Evolutionary conservation across 2,329 filamentous ascomycete genomes (phyloP), one percentile per base, ranked within the genome.

Genomic region (Diatrype stigma): DNA sequence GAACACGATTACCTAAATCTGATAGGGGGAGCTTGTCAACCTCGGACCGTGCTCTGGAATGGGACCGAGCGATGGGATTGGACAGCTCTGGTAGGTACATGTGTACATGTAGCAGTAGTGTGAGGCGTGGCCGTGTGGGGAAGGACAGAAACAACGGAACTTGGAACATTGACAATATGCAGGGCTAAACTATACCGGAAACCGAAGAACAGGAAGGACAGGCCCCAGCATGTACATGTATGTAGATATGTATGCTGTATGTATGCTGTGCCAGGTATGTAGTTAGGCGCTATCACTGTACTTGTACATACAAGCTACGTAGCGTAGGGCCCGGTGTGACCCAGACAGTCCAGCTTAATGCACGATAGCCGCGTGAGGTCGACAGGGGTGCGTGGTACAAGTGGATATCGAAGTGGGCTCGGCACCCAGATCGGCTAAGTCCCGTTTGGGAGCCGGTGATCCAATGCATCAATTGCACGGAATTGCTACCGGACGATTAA

Each of bases 281-380:
- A n/a, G n/a, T n/a, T n/a, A n/a, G n/a, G n/a, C n/a, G n/a, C n/a
- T n/a, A n/a, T n/a, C n/a, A n/a, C n/a, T n/a, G n/a, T n/a, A n/a
- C n/a, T n/a, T n/a, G n/a, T n/a, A n/a, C n/a, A n/a, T n/a, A n/a
- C n/a, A n/a, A n/a, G n/a, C n/a, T n/a, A n/a, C n/a, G n/a, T n/a
- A 40, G 30, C 46, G 19, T 38, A 42, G 17, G 21, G 21, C 17
- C 28, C 40, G 28, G 17, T 46, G 28, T 34, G 45, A 46, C 12
- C 44, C 44, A 46, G n/a, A n/a, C n/a, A n/a, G n/a, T n/a, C n/a
- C n/a, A n/a, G 51, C 48, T 55, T 57, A 58, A 59, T 57, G 59
- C 59, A 60, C 56, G 59, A 60, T 61, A 61, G 59, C 59, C 59
- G 59, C 59, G 56, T 56, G 52, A 49, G 48, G 49, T 45, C 26